These are phyloP conservation scores for Metroxylon sagu DNA, from an alignment of 176 grass and related monocot species.

Conservation along the genomic window DNA sequence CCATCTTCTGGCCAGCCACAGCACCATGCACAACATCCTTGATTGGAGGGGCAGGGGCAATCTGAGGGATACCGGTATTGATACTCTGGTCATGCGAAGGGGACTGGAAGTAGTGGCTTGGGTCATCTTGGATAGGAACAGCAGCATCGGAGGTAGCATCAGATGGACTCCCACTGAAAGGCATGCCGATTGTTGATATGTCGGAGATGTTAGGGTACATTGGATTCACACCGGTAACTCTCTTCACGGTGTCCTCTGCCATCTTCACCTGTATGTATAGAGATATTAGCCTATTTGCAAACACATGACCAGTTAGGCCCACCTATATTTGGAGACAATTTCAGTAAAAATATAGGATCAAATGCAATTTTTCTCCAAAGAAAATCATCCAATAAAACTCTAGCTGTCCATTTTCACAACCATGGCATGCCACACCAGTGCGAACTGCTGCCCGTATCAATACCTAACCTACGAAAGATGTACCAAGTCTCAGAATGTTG, in stretches of 20 bases:
- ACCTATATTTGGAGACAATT: too few relatives aligned
- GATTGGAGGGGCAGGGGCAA: neutral
- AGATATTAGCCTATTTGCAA: slow-evolving; percentile 1
- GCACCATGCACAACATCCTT: slow-evolving; percentile 2
- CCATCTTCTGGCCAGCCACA: slow-evolving; percentile 9
- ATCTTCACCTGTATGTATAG: slow-evolving; percentile 48
- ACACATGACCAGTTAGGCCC: too few relatives aligned
- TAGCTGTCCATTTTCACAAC: too few relatives aligned
- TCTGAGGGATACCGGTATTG: neutral
- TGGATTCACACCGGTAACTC: slow-evolving; percentile 17
- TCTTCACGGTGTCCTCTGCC: slow-evolving; percentile 57
- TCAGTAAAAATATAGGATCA: too few relatives aligned
- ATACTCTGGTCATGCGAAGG: neutral
- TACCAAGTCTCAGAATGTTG: too few relatives aligned
- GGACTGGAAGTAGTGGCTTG: slow-evolving; percentile 2
- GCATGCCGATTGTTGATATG: slow-evolving; percentile 51
- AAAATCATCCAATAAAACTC: too few relatives aligned
- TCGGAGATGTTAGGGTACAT: slow-evolving; percentile 17
- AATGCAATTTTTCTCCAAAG: too few relatives aligned
- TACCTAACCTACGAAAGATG: too few relatives aligned
- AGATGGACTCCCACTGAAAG: slow-evolving; percentile 30
- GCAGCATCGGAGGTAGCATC: slow-evolving; percentile 8
- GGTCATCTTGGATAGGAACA: slow-evolving; percentile 25
- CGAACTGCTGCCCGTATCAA: too few relatives aligned
- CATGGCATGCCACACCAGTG: too few relatives aligned